phyloP scores from a whole-genome alignment of 2,329 filamentous ascomycete genomes.

The Calonectria montana region DNA sequence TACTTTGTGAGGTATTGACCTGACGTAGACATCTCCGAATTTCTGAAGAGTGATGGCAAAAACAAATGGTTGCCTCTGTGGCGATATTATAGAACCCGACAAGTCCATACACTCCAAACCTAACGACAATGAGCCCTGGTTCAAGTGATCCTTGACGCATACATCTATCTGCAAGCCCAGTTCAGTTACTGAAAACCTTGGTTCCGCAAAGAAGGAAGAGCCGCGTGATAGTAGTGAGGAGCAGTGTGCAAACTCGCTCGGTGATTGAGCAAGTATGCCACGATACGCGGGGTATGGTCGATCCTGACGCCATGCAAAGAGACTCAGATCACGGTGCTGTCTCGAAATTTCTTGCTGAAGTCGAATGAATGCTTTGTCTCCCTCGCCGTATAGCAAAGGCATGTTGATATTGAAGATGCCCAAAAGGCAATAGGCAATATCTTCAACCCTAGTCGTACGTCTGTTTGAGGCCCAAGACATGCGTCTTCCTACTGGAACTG shows the following conservation, averaged over 20 bases:
- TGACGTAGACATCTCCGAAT: slow-evolving; percentile 5
- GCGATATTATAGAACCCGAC: neutral
- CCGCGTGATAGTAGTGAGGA: neutral
- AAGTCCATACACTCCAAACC: slow-evolving; percentile 9
- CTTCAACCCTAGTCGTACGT: slow-evolving; percentile 13
- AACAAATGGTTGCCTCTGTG: neutral
- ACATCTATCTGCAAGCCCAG: neutral
- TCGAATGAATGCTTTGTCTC: slow-evolving; percentile 12
- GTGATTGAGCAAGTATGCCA: neutral
- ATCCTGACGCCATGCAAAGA: slow-evolving; percentile 14
- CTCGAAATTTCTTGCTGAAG: slow-evolving; percentile 19
- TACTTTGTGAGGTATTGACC: neutral
- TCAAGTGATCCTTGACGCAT: neutral
- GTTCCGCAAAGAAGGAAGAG: slow-evolving; percentile 4
- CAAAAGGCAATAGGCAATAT: slow-evolving; percentile 17
- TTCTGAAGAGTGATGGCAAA: neutral
- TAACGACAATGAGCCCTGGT: neutral
- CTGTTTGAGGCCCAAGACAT: slow-evolving; percentile 21
- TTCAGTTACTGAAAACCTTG: slow-evolving; percentile 5
- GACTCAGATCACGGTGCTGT: slow-evolving; percentile 15
- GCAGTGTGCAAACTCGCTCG: slow-evolving; percentile 4
- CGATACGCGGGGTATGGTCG: slow-evolving; percentile 2
- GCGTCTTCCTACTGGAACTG: slow-evolving; percentile 8
- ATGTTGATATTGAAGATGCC: slow-evolving; percentile 16
- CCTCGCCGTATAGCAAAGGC: slow-evolving; percentile 16